Evolutionary conservation across 2,329 filamentous ascomycete genomes (phyloP).

Genomic region (Tolypocladium inflatum): DNA sequence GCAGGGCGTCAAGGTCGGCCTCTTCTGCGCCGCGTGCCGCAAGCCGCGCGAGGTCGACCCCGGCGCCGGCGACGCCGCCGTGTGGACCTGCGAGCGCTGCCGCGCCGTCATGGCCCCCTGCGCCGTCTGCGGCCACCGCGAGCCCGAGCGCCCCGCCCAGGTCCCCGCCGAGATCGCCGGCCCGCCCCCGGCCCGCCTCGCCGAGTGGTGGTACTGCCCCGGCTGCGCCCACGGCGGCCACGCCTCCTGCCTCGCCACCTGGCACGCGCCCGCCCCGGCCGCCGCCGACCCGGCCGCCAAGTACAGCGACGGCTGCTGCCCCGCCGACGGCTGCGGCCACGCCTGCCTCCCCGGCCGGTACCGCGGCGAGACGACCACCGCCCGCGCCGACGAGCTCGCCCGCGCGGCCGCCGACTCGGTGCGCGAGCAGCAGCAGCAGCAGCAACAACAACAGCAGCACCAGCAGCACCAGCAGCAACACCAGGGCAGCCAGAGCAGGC

Average conservation of each 20-base stretch:
- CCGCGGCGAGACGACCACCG: conserved; percentile 35
- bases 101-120: conserved; percentile 43
- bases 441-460: conserved; percentile 1
- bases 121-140: conserved; percentile 47
- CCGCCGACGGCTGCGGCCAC: conserved; percentile 56
- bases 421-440: conserved; percentile 15
- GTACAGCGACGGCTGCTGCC: conserved; percentile 49
- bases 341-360: conserved; percentile 51
- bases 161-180: conserved; percentile 20
- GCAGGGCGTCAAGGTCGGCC: conserved; percentile 42
- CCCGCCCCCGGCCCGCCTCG: conserved; percentile 18
- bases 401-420: conserved; percentile 33
- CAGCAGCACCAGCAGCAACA: not conserved
- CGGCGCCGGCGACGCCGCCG: conserved; percentile 28
- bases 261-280: conserved; percentile 32
- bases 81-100: conserved; percentile 53
- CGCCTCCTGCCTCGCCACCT: conserved; percentile 46
- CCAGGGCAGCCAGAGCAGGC: conserved; percentile 10
- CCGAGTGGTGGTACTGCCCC: conserved; percentile 54
- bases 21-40: conserved; percentile 45
- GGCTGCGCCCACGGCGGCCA: conserved; percentile 56
- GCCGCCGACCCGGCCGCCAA: conserved; percentile 11
- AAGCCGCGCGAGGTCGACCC: conserved; percentile 47
- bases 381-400: conserved; percentile 41
- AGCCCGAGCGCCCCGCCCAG: conserved; percentile 32